These are phyloP conservation scores for Adiantum capillusveneris DNA, from an alignment of 75 land plant species.

Conservation along the genomic window DNA sequence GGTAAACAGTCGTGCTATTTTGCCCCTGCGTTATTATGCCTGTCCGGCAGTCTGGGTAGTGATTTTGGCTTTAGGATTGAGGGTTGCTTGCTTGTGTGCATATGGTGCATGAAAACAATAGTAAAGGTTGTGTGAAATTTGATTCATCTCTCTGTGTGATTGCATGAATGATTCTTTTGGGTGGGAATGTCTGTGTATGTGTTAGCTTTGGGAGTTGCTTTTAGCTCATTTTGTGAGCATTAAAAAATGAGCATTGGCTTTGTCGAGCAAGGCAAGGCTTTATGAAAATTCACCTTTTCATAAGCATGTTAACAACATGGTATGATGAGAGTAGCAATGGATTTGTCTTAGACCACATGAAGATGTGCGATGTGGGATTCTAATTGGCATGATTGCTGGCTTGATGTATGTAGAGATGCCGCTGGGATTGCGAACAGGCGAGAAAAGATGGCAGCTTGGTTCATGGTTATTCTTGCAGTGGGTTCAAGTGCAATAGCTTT, in stretches of 20 bases:
- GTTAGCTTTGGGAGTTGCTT: too few relatives aligned
- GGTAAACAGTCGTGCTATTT: slow-evolving; percentile 23
- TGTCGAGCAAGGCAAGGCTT: not conserved
- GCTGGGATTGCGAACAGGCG: slow-evolving; percentile 53
- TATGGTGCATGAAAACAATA: too few relatives aligned
- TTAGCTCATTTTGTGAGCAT: not conserved
- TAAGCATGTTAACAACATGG: not conserved
- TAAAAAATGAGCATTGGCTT: not conserved
- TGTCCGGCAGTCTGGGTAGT: not conserved
- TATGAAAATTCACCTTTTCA: not conserved
- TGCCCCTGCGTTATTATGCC: too few relatives aligned
- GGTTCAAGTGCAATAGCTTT: slow-evolving; percentile 58
- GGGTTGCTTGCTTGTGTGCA: not conserved
- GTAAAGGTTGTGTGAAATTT: too few relatives aligned
- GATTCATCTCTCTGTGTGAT: not conserved
- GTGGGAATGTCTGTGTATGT: not conserved
- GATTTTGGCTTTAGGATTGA: not conserved
- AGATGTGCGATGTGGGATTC: not conserved
- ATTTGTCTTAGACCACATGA: not conserved
- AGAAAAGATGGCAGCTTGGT: slow-evolving; percentile 47
- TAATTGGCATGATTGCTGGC: too few relatives aligned
- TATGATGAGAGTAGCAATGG: too few relatives aligned
- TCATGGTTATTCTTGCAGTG: slow-evolving; percentile 80
- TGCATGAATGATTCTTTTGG: not conserved
- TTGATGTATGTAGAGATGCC: slow-evolving; percentile 45